phyloP scores from a whole-genome alignment of 352 stramenopile genomes.

The Globisporangium splendens region DNA sequence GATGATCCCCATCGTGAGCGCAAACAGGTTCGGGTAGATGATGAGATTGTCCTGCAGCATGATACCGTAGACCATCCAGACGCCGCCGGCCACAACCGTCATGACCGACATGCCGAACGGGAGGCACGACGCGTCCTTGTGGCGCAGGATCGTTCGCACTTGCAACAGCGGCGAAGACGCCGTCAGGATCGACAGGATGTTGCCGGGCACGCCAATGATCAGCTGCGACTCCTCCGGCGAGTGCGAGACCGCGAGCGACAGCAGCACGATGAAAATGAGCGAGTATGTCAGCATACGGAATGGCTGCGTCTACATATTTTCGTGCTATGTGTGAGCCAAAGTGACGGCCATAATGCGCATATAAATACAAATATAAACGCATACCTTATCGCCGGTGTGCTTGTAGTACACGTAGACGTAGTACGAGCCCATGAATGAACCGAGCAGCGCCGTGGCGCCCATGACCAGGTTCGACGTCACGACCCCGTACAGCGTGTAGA shows the following conservation, averaged over 20 bases:
- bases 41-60: slow-evolving; percentile 61
- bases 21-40: slow-evolving; percentile 69
- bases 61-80: slow-evolving; percentile 70
- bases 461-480: slow-evolving; percentile 63
- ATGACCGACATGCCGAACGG: slow-evolving; percentile 79
- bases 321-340: neutral
- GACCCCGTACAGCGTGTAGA: slow-evolving; percentile 74
- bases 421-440: slow-evolving; percentile 50
- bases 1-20: slow-evolving; percentile 63
- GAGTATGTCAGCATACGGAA: slow-evolving; percentile 42
- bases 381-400: slow-evolving; percentile 38
- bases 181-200: slow-evolving; percentile 69
- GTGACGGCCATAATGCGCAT: neutral
- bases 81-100: slow-evolving; percentile 59
- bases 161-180: slow-evolving; percentile 66
- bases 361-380: neutral
- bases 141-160: slow-evolving; percentile 58
- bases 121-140: slow-evolving; percentile 62
- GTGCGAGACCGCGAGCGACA: slow-evolving; percentile 44
- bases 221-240: slow-evolving; percentile 51
- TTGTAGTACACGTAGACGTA: slow-evolving; percentile 75
- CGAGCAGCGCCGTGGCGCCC: slow-evolving; percentile 50
- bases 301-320: slow-evolving; percentile 18
- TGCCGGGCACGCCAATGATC: slow-evolving; percentile 70
- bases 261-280: slow-evolving; percentile 42